A percentile compares a stretch with the other conserved stretches of the same genome.
Evolutionary conservation across 305 asterid genomes (phyloP).

Genomic region (Fraxinus sp.): DNA sequence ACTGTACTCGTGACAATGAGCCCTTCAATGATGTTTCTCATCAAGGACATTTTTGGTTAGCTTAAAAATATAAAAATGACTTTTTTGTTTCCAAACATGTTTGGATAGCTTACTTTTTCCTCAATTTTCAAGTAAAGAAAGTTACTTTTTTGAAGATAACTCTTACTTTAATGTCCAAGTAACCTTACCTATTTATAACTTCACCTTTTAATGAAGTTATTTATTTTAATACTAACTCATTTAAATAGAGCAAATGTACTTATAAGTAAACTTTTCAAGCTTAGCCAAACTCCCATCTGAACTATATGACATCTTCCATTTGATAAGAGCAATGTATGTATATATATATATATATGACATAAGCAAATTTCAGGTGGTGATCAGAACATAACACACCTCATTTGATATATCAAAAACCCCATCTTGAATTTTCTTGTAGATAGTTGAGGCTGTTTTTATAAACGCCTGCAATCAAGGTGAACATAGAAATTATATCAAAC

Average conservation of each 20-base stretch:
- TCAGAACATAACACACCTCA: conserved; percentile 43
- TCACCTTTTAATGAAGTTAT: neutral
- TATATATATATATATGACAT: neutral
- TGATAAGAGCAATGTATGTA: neutral
- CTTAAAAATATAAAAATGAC: neutral
- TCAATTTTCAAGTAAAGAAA: neutral
- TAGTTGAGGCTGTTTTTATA: conserved; percentile 64
- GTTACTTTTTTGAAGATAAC: neutral
- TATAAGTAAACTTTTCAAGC: neutral
- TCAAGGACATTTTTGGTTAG: neutral
- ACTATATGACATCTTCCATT: neutral
- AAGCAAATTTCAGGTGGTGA: neutral
- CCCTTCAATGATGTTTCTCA: neutral
- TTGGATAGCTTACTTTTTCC: neutral
- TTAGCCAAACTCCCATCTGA: neutral
- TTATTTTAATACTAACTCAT: neutral
- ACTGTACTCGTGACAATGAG: neutral
- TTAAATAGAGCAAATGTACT: neutral
- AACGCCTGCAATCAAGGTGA: conserved; percentile 48
- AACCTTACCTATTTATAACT: neutral
- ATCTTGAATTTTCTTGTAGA: conserved; percentile 73
- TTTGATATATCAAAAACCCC: conserved; percentile 72
- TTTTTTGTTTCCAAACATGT: neutral
- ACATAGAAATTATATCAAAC: neutral
- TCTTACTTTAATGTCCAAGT: neutral